Percentiles rank a stretch among this genome's conserved stretches.
phyloP scores from a whole-genome alignment of 139 green algal genomes.

The Coccomyxa sp. region DNA sequence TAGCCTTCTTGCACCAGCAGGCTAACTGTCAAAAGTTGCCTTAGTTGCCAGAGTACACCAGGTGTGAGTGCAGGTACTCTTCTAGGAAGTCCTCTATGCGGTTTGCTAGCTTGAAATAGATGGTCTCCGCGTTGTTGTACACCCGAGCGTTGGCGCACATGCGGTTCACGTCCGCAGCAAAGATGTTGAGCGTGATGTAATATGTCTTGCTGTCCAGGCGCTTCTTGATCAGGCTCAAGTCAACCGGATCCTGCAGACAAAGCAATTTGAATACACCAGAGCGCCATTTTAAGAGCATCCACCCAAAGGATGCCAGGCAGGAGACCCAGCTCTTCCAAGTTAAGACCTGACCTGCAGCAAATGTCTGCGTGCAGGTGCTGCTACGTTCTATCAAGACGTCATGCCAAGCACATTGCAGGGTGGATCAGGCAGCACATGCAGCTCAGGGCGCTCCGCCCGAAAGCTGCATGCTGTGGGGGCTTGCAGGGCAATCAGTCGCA shows the following conservation, averaged over 20 bases:
- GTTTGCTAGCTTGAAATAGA: constrained; percentile 79
- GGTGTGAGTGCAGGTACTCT: constrained; percentile 13
- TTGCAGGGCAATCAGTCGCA: no score
- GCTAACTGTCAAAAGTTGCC: no score
- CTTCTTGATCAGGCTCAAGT: constrained; percentile 65
- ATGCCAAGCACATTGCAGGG: no score
- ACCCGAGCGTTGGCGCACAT: constrained; percentile 80
- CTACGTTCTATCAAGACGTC: no score
- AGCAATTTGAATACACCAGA: background rate
- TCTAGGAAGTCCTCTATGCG: constrained; percentile 21
- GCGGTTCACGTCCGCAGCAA: constrained; percentile 81
- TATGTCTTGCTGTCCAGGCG: constrained; percentile 53
- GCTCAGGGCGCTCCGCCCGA: no score
- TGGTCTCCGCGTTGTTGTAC: constrained; percentile 86
- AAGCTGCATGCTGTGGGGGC: no score
- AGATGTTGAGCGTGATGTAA: constrained; percentile 94
- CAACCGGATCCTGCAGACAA: constrained; percentile 67
- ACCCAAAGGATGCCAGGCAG: background rate
- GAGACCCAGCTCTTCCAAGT: background rate
- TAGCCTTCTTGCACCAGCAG: no score
- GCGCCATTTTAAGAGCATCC: background rate
- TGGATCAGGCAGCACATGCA: no score
- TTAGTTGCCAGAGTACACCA: no score
- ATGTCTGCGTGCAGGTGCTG: background rate
- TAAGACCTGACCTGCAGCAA: background rate